These are phyloP conservation scores for Ramicandelaber brevisporus DNA, from an alignment of 192 early-diverging fungal genomes.

Conservation along the genomic window DNA sequence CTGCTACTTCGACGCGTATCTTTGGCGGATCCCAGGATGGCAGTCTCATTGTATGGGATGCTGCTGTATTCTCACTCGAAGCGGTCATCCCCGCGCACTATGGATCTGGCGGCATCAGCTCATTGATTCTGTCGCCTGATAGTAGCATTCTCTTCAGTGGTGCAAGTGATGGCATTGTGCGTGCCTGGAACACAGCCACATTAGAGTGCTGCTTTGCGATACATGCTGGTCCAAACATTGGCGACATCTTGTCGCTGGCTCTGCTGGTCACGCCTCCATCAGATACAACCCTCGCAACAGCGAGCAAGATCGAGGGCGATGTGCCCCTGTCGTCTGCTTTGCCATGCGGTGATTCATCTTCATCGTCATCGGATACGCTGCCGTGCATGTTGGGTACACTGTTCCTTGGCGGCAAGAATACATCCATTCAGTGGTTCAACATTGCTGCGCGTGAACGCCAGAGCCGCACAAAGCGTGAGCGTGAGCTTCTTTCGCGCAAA, in stretches of 20 bases:
- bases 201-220: slow-evolving; percentile 31
- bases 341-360: too few species aligned
- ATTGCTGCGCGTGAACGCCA: slow-evolving; percentile 5
- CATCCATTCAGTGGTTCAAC: slow-evolving; percentile 34
- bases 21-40: slow-evolving; percentile 42
- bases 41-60: slow-evolving; percentile 29
- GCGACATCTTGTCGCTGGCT: slow-evolving; percentile 37
- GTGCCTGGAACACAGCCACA: slow-evolving; percentile 35
- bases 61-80: slow-evolving; percentile 25
- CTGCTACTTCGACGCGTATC: slow-evolving; percentile 22
- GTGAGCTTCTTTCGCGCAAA: slow-evolving; percentile 6
- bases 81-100: slow-evolving; percentile 7
- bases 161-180: slow-evolving; percentile 40
- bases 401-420: slow-evolving; percentile 53
- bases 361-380: too few species aligned
- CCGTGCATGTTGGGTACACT: too few species aligned
- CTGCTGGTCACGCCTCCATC: too few species aligned
- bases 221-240: slow-evolving; percentile 40
- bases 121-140: slow-evolving; percentile 3
- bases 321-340: too few species aligned
- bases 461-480: slow-evolving; percentile 1
- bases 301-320: too few species aligned
- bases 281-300: too few species aligned
- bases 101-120: slow-evolving; percentile 9
- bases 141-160: slow-evolving; percentile 7